phyloP scores from a whole-genome alignment of 768 basidiomycete genomes.

The Lactarius tabidus region DNA sequence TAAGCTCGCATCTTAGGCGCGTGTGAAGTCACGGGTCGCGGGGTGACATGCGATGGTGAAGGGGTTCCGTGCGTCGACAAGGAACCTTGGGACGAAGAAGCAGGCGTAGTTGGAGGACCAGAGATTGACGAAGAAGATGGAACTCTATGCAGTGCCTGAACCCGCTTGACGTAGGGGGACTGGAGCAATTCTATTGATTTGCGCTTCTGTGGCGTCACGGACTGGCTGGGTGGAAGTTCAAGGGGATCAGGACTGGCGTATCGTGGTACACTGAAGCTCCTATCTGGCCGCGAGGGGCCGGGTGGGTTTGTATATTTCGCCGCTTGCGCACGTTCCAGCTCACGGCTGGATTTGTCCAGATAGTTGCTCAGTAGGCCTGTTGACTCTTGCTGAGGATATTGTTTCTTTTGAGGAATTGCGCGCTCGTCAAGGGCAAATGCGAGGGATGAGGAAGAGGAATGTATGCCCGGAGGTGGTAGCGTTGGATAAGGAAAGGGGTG shows the following conservation, averaged over 20 bases:
- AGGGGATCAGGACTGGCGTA: slow-evolving; percentile 29
- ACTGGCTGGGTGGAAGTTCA: slow-evolving; percentile 26
- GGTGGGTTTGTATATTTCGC: slow-evolving; percentile 28
- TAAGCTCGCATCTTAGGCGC: slow-evolving; percentile 30
- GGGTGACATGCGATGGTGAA: background rate
- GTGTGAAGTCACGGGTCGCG: slow-evolving; percentile 19
- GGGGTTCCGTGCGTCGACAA: slow-evolving; percentile 13
- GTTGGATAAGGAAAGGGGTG: slow-evolving; percentile 69
- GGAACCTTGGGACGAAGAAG: slow-evolving; percentile 22
- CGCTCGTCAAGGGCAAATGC: slow-evolving; percentile 64
- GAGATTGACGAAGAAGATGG: slow-evolving; percentile 20
- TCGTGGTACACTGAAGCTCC: slow-evolving; percentile 33
- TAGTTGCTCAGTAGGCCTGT: slow-evolving; percentile 63
- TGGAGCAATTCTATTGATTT: slow-evolving; percentile 56
- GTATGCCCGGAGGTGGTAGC: slow-evolving; percentile 59
- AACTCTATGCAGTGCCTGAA: slow-evolving; percentile 33
- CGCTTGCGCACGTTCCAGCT: slow-evolving; percentile 34
- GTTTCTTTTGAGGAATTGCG: slow-evolving; percentile 29
- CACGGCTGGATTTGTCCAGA: slow-evolving; percentile 50
- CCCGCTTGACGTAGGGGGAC: slow-evolving; percentile 63
- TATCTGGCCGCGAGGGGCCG: slow-evolving; percentile 23
- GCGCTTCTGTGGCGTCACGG: slow-evolving; percentile 64
- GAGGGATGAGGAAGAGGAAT: slow-evolving; percentile 67
- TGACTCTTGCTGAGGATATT: slow-evolving; percentile 56
- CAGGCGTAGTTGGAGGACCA: slow-evolving; percentile 20